Percentiles rank a stretch among this genome's conserved stretches.
These are phyloP conservation scores for Ceratobasidium sp. DNA, from an alignment of 1,284 basidiomycete species.

Conservation along the genomic window DNA sequence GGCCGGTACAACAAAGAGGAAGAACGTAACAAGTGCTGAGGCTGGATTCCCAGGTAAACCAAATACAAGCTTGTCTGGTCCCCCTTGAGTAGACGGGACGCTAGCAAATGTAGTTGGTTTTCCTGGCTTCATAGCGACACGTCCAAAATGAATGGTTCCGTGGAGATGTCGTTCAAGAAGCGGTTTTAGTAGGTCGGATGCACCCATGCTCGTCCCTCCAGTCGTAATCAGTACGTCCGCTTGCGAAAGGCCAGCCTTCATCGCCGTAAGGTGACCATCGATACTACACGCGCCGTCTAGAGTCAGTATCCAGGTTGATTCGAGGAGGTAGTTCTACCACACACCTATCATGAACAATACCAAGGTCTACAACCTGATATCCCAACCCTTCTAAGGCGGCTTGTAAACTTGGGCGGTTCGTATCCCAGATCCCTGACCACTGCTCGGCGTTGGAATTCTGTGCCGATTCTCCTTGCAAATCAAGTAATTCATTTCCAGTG, in stretches of 20 bases:
- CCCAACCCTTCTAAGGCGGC: slow-evolving; percentile 79
- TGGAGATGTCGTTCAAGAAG: slow-evolving; percentile 83
- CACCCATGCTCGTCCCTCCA: slow-evolving; percentile 92
- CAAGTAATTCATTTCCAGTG: slow-evolving; percentile 86
- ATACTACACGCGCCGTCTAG: slow-evolving; percentile 62
- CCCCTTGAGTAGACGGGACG: slow-evolving; percentile 61
- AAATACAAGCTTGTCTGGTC: slow-evolving; percentile 73
- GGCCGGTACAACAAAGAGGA: slow-evolving; percentile 86
- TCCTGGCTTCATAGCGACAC: slow-evolving; percentile 67
- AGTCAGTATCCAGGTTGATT: not conserved
- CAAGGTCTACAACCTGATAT: slow-evolving; percentile 83
- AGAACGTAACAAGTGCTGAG: slow-evolving; percentile 88
- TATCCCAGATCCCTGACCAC: slow-evolving; percentile 84
- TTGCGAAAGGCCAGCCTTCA: slow-evolving; percentile 68
- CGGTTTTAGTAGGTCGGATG: slow-evolving; percentile 87
- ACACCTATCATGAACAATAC: slow-evolving; percentile 81
- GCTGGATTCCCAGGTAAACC: slow-evolving; percentile 92
- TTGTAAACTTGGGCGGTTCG: slow-evolving; percentile 83
- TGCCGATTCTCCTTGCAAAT: slow-evolving; percentile 65
- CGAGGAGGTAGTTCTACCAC: slow-evolving; percentile 51
- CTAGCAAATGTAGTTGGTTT: slow-evolving; percentile 92
- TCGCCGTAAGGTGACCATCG: slow-evolving; percentile 69
- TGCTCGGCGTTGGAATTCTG: slow-evolving; percentile 56
- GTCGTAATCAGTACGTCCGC: slow-evolving; percentile 87
- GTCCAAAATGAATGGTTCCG: slow-evolving; percentile 68